These are phyloP conservation scores for Russula sp. DNA, from an alignment of 768 basidiomycete species.

Conservation along the genomic window DNA sequence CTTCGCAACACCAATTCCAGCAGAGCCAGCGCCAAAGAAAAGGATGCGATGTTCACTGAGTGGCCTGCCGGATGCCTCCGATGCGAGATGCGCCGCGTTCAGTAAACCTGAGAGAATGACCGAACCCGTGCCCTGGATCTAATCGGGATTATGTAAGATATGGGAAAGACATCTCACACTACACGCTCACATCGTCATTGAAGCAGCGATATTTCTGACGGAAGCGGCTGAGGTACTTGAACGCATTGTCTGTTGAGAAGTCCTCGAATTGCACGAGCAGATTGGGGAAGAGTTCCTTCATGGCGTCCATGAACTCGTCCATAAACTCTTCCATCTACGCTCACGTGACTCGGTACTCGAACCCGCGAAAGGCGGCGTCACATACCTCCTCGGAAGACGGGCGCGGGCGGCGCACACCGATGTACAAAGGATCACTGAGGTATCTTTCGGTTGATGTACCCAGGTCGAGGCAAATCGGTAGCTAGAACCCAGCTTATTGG, in stretches of 20 bases:
- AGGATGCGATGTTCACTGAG: conserved; percentile 78
- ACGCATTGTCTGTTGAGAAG: conserved; percentile 90
- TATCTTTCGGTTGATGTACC: conserved; percentile 83
- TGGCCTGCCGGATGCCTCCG: conserved; percentile 61
- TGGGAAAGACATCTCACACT: no score
- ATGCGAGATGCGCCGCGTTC: conserved; percentile 80
- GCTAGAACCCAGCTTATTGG: conserved; percentile 2
- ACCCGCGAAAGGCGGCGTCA: background rate
- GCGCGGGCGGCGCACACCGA: conserved; percentile 61
- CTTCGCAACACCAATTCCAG: conserved; percentile 89
- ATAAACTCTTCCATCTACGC: conserved; percentile 78
- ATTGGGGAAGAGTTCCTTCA: conserved; percentile 70
- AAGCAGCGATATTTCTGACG: conserved; percentile 73
- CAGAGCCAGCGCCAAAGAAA: conserved; percentile 91
- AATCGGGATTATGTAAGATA: conserved; percentile 6
- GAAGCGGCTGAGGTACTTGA: conserved; percentile 76
- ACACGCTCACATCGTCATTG: conserved; percentile 77
- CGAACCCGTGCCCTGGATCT: conserved; percentile 64
- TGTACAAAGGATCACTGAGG: conserved; percentile 85
- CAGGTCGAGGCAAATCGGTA: conserved; percentile 80
- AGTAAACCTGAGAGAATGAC: conserved; percentile 89
- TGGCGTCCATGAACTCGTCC: conserved; percentile 90
- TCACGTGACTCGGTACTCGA: conserved; percentile 46
- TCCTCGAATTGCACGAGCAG: conserved; percentile 90
- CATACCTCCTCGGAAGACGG: conserved; percentile 34